Evolutionary conservation across 2,329 filamentous ascomycete genomes (phyloP), one percentile per base, ranked within the genome.

Genomic region (Penicillium sp.): DNA sequence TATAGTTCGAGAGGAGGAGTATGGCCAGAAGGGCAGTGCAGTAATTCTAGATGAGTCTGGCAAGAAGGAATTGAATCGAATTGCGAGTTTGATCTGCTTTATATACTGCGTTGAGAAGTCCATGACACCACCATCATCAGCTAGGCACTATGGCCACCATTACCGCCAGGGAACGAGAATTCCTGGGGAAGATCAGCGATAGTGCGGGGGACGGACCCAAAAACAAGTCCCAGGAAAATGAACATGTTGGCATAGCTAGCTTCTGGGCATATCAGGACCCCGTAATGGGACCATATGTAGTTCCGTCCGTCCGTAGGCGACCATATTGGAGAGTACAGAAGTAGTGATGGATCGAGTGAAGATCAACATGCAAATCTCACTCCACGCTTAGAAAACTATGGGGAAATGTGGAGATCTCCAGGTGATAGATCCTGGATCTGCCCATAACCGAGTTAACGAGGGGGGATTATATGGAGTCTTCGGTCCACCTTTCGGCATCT

Each of bases 271-370:
- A 7, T 13, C 2, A 22, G 26, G 12, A 24, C 9, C 34, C 28
- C 19, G 10, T 24, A 32, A 12, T 32, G 28, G 41, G 17, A 28
- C 21, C 4, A 28, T 19, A 17, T 24, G 21, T 17, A 40, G 26
- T 28, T 50, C 43, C 48, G 10, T 41, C 7, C 37, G 43, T 41
- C 48, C 43, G 47, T 44, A 39, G 33, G 44, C 21, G 21, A 39
- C 33, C 41, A 28, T 21, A 15, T 24, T 19, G 22, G 22, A 1
- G 32, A 22, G 17, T n/a, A 38, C 15, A 3, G 13, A 7, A 15
- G 13, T n/a, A 22, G 9, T 13, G 40, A 50, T 41, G 21, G 8
- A 40, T 41, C 2, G 10, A 45, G 48, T n/a, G 15, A 50, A 35
- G 48, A 47, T 50, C 48, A 26, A 24, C 43, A 17, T 6, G 41